Base-by-base conservation (phyloP, 2,329 filamentous ascomycete species). In the Didymella segeticola region DNA sequence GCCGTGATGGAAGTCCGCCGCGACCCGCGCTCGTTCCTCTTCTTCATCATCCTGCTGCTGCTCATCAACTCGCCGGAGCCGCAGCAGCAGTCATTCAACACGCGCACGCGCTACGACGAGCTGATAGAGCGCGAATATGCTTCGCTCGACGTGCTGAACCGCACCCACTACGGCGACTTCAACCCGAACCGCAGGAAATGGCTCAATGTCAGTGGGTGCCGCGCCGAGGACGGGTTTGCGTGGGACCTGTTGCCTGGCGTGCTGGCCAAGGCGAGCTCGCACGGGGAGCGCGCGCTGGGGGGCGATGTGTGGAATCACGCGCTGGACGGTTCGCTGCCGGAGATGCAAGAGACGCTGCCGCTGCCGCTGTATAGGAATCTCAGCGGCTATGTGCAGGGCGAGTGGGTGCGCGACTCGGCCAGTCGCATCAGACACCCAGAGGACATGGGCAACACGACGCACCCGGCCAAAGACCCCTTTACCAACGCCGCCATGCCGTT, bases 181-280 rank as follows among this genome's bases (percentile, higher is more conserved):
- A 72, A 80, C 64, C 71, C 77, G 17, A 57, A 56, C 25, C 68
- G 75, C 9, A 69, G 78, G 54, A 77, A 71, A 59, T 83, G 78
- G 80, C 58, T 77, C 53, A 81, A 81, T 45, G 78, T 96, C 45
- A 90, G 90, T 2, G 93, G 93, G 1, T 87, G 96, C 57, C 84
- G 89, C 42, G 78, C 85, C 39, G 82, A 86, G 17, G 89, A 96
- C 75, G 86, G 83, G 4, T 91, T 90, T 73, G 88, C 85, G 1
- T 97, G 93, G 93, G 83, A 87, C 27, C 81, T 91, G 52, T 78
- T 97, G 19, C 79, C 79, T 0, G 76, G 79, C 1, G 91, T 93
- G 53, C 86, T 85, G 69, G 77, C 86, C 55, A 83, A 84, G 60
- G 89, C 87, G 48, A 27, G 47, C 10, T 15, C 30, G 15, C 42